Conservation (phyloP, 108 stramenopile species). For the Stephanodiscus triporus region DNA sequence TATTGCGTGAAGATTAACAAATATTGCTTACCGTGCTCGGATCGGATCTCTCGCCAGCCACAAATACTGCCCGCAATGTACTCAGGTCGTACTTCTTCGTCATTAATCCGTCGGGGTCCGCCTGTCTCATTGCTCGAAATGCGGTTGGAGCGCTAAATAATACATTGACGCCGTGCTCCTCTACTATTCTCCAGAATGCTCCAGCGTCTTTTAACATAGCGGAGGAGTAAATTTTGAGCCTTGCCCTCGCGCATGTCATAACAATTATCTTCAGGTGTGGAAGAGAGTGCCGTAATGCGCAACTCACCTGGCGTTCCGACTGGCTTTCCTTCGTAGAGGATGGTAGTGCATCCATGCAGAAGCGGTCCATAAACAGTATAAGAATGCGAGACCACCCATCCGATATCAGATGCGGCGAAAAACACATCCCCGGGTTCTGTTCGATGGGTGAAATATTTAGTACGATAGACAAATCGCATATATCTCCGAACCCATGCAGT, state of each 20-base stretch:
- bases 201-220: constrained; percentile 53
- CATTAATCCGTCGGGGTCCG: constrained; percentile 50
- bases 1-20: no score
- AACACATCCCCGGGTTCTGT: constrained; percentile 71
- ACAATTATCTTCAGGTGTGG: neutral
- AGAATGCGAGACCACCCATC: constrained; percentile 82
- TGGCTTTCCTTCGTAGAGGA: constrained; percentile 87
- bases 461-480: neutral
- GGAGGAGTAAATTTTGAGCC: neutral
- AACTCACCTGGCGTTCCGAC: constrained; percentile 61
- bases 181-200: constrained; percentile 73
- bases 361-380: constrained; percentile 80
- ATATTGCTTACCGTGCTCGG: constrained; percentile 50
- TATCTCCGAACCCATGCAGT: neutral
- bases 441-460: neutral
- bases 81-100: constrained; percentile 54
- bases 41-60: constrained; percentile 80
- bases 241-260: no score
- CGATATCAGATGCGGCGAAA: constrained; percentile 75
- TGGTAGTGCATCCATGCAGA: constrained; percentile 65
- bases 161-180: constrained; percentile 62
- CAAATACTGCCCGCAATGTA: constrained; percentile 52
- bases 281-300: neutral
- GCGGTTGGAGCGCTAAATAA: constrained; percentile 86
- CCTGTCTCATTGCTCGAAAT: constrained; percentile 74